Conservation (phyloP, 352 stramenopile species). For the Phytophthora sojae region DNA sequence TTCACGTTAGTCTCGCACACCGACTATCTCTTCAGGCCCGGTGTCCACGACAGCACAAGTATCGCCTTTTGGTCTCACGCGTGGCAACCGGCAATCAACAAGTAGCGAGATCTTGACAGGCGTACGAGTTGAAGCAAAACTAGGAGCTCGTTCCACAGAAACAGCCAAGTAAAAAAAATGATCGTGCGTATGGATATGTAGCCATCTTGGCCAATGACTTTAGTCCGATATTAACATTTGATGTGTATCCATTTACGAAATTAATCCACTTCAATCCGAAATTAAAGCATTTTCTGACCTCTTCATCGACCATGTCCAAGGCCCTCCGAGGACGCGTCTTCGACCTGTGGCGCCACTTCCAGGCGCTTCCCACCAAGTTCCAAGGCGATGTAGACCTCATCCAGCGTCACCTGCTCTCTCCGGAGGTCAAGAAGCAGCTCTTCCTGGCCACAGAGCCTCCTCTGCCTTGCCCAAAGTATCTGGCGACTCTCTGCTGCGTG, state of each 20-base stretch:
- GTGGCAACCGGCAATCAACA: slow-evolving; percentile 6
- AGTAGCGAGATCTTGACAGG: background rate
- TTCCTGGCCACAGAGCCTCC: slow-evolving; percentile 17
- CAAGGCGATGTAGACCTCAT: slow-evolving; percentile 25
- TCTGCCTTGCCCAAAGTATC: slow-evolving; percentile 32
- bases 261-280: background rate
- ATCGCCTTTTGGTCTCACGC: slow-evolving; percentile 1
- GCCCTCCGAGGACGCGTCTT: slow-evolving; percentile 51
- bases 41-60: background rate
- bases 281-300: background rate
- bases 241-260: background rate
- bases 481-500: slow-evolving; percentile 26
- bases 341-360: slow-evolving; percentile 45
- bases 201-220: too few relatives aligned
- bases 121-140: background rate
- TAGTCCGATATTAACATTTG: background rate
- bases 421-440: slow-evolving; percentile 25
- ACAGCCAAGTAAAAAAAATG: background rate
- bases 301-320: slow-evolving; percentile 13
- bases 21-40: slow-evolving; percentile 14
- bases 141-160: background rate
- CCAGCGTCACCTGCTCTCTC: slow-evolving; percentile 21
- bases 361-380: slow-evolving; percentile 32
- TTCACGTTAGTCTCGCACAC: slow-evolving; percentile 16
- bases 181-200: background rate